A percentile compares a stretch with the other conserved stretches of the same genome.
phyloP scores from a whole-genome alignment of 176 grass and related monocot species.

The Oryza glumipatula region DNA sequence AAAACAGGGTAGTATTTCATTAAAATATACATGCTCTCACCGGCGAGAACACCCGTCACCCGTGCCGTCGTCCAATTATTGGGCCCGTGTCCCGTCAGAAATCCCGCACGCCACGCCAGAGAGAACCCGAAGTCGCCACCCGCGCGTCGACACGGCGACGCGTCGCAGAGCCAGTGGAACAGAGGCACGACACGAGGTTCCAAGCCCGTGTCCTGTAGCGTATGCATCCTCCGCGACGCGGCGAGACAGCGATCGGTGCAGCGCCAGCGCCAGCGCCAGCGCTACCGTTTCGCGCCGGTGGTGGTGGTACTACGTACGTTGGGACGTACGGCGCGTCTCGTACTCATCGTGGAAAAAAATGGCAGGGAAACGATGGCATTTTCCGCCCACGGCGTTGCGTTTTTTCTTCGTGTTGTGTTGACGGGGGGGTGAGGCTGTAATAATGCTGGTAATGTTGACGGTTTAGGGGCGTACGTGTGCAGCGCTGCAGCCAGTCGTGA shows the following conservation, averaged over 20 bases:
- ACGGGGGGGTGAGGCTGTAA: background rate
- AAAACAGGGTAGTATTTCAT: too few species aligned
- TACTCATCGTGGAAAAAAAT: too few species aligned
- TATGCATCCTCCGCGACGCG: background rate
- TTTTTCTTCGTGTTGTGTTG: background rate
- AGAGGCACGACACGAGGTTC: background rate
- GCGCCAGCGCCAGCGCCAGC: too few species aligned
- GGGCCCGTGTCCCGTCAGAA: background rate
- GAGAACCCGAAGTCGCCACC: background rate
- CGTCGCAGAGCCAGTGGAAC: background rate
- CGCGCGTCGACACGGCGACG: background rate
- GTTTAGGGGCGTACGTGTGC: background rate
- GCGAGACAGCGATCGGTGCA: background rate
- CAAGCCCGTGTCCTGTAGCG: background rate
- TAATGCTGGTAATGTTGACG: background rate
- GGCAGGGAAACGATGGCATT: too few species aligned
- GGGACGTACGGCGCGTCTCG: too few species aligned
- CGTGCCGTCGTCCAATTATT: background rate
- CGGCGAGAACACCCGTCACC: background rate
- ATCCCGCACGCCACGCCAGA: background rate
- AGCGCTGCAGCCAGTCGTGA: background rate
- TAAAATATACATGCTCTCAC: too few species aligned
- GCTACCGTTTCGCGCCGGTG: too few species aligned
- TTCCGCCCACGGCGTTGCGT: too few species aligned
- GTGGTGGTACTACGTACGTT: background rate